Evolutionary conservation across 805 yeast genomes (phyloP), one percentile per base, ranked within the genome.

Genomic region (Starmerella bombi): DNA sequence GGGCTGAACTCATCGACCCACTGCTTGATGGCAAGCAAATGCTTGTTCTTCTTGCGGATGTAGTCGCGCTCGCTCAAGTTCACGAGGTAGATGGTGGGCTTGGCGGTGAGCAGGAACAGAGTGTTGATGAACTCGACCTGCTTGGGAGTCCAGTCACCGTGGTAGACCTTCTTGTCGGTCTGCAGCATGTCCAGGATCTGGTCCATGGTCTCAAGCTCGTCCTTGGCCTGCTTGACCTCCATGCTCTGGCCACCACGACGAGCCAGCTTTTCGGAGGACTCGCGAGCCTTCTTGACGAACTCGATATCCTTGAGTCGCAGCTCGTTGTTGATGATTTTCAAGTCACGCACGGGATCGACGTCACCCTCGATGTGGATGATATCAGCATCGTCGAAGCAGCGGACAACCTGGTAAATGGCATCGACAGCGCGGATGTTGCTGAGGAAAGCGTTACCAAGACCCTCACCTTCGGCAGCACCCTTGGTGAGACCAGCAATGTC

Each of bases 401-500:
- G 79, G 37, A 91, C 97, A 50, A 91, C 94, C 68, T 91, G 97
- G 68, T 81, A 91, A 50, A 91, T 79, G 48, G 96, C 94, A 72
- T 91, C 98, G 42, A 91, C 98, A 36, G 94, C 91, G 65, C 97
- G 76, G 56, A 91, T 91, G 63, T 91, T 86, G 53, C 94, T 79
- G 67, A 91, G 75, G 73, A 91, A 91, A 49, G 94, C 93, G 63
- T 91, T 91, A 59, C 98, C 98, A 51, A 91, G 75, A 61, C 98
- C 98, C 66, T 85, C 96, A 63, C 97, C 97, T 40, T 81, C 79
- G 45, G 84, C 76, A 29, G 97, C 96, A 66, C 95, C 96, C 66
- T 83, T 83, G 50, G 97, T 88, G 60, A 91, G 71, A 63, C 98
- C 98, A 45, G 98, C 98, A 64, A 91, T 91, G 67, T 91, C 98